Conservation (phyloP, 2,329 filamentous ascomycete genomes). For the Didymellaceae sp. region DNA sequence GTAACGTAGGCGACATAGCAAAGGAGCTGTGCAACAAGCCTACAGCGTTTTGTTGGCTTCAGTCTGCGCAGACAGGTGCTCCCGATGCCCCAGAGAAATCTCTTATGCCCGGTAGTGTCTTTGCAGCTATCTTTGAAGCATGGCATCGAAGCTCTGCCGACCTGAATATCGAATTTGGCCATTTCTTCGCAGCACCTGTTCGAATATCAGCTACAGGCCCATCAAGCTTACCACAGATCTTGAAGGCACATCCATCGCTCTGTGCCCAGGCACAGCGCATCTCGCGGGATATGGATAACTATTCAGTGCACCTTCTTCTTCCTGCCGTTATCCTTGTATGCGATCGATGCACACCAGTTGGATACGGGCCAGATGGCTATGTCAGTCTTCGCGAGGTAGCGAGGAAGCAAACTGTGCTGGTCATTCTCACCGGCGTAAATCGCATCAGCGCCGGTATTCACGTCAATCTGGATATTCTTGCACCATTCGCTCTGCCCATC, state of each 20-base stretch:
- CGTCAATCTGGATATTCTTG: conserved; percentile 15
- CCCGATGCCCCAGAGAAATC: conserved; percentile 7
- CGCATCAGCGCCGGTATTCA: conserved; percentile 4
- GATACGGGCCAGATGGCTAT: conserved; percentile 13
- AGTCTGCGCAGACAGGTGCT: conserved; percentile 17
- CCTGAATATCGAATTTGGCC: conserved; percentile 22
- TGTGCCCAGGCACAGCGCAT: conserved; percentile 15
- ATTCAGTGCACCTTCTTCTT: conserved; percentile 17
- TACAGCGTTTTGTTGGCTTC: conserved; percentile 20
- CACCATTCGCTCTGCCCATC: conserved; percentile 20
- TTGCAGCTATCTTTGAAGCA: conserved; percentile 21
- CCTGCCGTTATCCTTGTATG: conserved; percentile 19
- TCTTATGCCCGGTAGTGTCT: conserved; percentile 10
- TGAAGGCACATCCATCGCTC: conserved; percentile 17
- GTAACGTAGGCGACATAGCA: conserved; percentile 14
- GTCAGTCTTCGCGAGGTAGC: conserved; percentile 22
- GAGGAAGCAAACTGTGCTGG: conserved; percentile 15
- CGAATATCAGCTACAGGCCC: conserved; percentile 19
- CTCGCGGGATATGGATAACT: conserved; percentile 16
- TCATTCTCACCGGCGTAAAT: conserved; percentile 13
- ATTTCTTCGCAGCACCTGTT: conserved; percentile 23
- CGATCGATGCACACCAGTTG: conserved; percentile 14
- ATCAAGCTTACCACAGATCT: conserved; percentile 13
- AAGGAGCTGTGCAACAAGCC: conserved; percentile 22
- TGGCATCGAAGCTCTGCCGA: conserved; percentile 16